Evolutionary conservation across 1,284 basidiomycete species (phyloP), one percentile per base, ranked within the genome.

Genomic region (Melampsora americana): DNA sequence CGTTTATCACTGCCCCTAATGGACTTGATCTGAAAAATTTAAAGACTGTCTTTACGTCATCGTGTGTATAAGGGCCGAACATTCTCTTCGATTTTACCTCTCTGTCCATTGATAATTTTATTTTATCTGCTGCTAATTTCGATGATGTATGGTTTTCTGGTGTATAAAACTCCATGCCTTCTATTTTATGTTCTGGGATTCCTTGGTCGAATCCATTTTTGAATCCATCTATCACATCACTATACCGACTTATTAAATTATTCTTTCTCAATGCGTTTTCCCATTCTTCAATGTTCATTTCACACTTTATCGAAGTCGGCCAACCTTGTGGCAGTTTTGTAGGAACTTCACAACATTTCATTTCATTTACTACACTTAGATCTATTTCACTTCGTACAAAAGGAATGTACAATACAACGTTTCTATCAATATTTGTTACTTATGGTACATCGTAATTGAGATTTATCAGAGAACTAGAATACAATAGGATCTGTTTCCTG

Each of bases 1-100:
- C 65, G 26, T 66, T 66, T 28, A n/a, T n/a, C n/a, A n/a, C n/a
- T n/a, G n/a, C n/a, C n/a, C n/a, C n/a, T n/a, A n/a, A n/a, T n/a
- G n/a, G 65, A 26, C 65, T 42, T 12, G 65, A 39, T 42, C 65
- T 23, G n/a, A 66, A 66, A 44, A 66, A 66, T 66, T 12, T 12
- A 28, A 42, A 44, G 26, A 4, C 5, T 44, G 30, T 39, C 5
- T 11, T 18, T 44, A 66, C 65, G 5, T 66, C 5, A 4, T 66
- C 42, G 39, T 66, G 42, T 44, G 6, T 66, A 23, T 42, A 66
- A 11, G 65, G 65, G 39, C 65, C 65, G n/a, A 18, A 66, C 65
- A 66, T 42, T 11, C 42, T 30, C n/a, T n/a, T n/a, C n/a, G n/a
- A n/a, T n/a, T n/a, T n/a, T n/a, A n/a, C n/a, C n/a, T n/a, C n/a